A percentile compares a stretch with the other conserved stretches of the same genome.
Evolutionary conservation across 805 yeast genomes (phyloP).

Genomic region (Brettanomyces naardenensis): DNA sequence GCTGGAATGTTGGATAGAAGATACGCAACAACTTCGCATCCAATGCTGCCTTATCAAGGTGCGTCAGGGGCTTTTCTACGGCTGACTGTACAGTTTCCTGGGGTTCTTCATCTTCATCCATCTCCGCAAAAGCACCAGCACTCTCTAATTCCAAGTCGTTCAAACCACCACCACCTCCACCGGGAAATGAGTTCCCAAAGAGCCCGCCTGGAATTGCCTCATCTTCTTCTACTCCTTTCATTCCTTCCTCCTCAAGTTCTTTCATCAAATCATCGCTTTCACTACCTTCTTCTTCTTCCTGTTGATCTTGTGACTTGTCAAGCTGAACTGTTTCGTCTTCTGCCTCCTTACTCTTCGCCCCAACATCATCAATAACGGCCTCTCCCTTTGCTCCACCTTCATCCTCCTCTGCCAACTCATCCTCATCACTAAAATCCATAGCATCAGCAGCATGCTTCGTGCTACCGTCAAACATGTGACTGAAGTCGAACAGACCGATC

Average conservation of each 20-base stretch:
- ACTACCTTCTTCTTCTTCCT: conserved; percentile 30
- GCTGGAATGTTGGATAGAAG: conserved; percentile 58
- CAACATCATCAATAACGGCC: conserved; percentile 13
- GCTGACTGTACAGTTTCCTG: neutral
- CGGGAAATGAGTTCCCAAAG: conserved; percentile 25
- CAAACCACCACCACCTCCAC: conserved; percentile 1
- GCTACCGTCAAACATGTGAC: conserved; percentile 34
- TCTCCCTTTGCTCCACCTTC: conserved; percentile 10
- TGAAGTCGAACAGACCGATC: conserved; percentile 22
- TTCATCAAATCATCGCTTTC: conserved; percentile 31
- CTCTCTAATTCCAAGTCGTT: neutral
- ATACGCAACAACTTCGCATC: conserved; percentile 27
- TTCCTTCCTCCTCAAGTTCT: conserved; percentile 29
- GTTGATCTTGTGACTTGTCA: conserved; percentile 27
- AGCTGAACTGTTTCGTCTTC: conserved; percentile 10
- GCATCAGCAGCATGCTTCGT: conserved; percentile 86
- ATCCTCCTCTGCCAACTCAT: conserved; percentile 72
- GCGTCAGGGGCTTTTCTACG: neutral
- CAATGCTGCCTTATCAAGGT: neutral
- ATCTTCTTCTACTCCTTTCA: conserved; percentile 28
- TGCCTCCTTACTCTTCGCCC: conserved; percentile 13
- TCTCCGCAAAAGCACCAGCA: too few relatives aligned
- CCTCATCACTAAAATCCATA: conserved; percentile 88
- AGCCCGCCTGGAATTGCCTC: conserved; percentile 22
- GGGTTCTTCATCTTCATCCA: neutral